A percentile compares a stretch with the other conserved stretches of the same genome.
phyloP scores from a whole-genome alignment of 164 flowering plant genomes.

The Amborella trichopoda region DNA sequence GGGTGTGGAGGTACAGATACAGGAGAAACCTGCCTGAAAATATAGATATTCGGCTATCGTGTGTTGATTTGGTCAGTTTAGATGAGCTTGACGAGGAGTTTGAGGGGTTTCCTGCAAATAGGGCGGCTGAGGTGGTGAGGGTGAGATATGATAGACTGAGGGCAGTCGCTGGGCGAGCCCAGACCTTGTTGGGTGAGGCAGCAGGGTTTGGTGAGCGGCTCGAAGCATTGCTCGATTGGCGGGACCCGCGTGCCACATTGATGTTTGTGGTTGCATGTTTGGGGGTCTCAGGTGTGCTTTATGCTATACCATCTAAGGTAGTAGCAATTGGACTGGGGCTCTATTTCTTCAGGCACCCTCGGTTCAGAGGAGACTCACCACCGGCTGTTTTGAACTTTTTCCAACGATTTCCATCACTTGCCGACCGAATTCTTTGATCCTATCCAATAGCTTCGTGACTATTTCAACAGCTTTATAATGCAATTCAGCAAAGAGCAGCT shows the following conservation, averaged over 20 bases:
- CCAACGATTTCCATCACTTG: constrained; percentile 70
- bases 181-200: constrained; percentile 71
- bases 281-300: constrained; percentile 48
- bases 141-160: constrained; percentile 71
- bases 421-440: constrained; percentile 57
- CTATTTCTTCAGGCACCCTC: constrained; percentile 80
- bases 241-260: constrained; percentile 91
- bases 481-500: too few species aligned
- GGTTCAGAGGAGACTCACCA: constrained; percentile 86
- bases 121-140: constrained; percentile 48
- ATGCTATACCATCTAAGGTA: constrained; percentile 58
- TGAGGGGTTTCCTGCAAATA: constrained; percentile 58
- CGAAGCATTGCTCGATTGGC: constrained; percentile 78
- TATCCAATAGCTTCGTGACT: not conserved
- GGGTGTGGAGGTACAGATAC: constrained; percentile 33
- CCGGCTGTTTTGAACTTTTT: constrained; percentile 66
- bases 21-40: constrained; percentile 27
- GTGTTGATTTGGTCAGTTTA: constrained; percentile 43
- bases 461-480: too few species aligned
- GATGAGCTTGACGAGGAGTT: constrained; percentile 96
- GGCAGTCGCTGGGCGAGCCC: constrained; percentile 76
- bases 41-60: constrained; percentile 60
- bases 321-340: constrained; percentile 47
- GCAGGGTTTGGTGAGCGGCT: constrained; percentile 89
- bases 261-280: constrained; percentile 66